Evolutionary conservation across 805 yeast species (phyloP), one percentile per base, ranked within the genome.

Genomic region (Torulaspora quercuum): DNA sequence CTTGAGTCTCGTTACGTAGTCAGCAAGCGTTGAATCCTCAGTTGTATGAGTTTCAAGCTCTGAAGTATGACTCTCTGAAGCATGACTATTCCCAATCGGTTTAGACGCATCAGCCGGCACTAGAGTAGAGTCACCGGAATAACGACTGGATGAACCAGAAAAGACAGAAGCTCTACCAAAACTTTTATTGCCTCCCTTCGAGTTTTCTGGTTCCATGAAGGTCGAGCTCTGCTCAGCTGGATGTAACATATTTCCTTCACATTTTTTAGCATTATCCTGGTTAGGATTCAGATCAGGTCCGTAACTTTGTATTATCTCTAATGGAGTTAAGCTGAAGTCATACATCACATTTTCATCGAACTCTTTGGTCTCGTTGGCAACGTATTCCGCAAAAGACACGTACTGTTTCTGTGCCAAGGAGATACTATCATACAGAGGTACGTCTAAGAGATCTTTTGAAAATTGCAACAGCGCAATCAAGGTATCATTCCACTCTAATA

Each of bases 281-380:
- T 12, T 16, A n/a, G 21, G 6, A 8, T 30, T 12, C 22, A 12
- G 30, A n/a, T 42, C 45, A n/a, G 33, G 19, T 7, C 43, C 46
- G 29, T 55, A 55, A 24, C 50, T 48, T 43, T 55, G 57, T 14
- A 55, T 55, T 2, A 55, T 55, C 35, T 55, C 61, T 10, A 40
- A 29, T 4, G 61, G 61, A 3, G 61, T 52, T 14, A 55, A 37
- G 26, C 51, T 47, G 31, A 38, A 50, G 38, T 52, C 49, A 36
- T 48, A 52, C 33, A 39, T 39, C 7, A 41, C 26, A 29, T 51
- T 46, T 6, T 38, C 25, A 13, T 44, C 37, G 31, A 44, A 52
- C 25, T 50, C 58, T 9, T 23, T n/a, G 1, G 42, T 41, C 32
- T 53, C 57, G 3, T 22, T 30, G 14, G 44, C 38, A 7, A 54